A percentile compares a stretch with the other conserved stretches of the same genome.
These are phyloP conservation scores for Salvia sclarea DNA, from an alignment of 305 asterid genomes.

Conservation along the genomic window DNA sequence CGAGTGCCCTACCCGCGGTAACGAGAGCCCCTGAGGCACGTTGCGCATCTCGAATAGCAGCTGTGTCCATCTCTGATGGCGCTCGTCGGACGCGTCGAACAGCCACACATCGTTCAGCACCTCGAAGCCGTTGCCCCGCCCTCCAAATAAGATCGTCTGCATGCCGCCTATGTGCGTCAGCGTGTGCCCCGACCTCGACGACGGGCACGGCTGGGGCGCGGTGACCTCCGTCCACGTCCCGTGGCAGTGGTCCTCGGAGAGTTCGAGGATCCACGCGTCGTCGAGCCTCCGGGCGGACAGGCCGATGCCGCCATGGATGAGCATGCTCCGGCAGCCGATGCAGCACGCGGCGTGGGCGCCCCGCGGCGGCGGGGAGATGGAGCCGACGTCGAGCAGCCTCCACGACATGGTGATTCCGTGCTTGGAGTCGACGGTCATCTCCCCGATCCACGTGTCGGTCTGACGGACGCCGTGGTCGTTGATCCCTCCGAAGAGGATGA, in stretches of 20 bases:
- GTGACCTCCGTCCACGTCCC: slow-evolving; percentile 71
- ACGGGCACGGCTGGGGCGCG: slow-evolving; percentile 53
- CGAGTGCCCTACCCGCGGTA: slow-evolving; percentile 93
- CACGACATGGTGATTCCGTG: slow-evolving; percentile 60
- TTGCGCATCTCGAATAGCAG: slow-evolving; percentile 51
- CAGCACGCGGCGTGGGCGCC: slow-evolving; percentile 94
- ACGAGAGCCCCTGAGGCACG: slow-evolving; percentile 61
- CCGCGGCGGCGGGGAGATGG: slow-evolving; percentile 65
- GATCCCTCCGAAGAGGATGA: slow-evolving; percentile 90
- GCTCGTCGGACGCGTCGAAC: slow-evolving; percentile 53
- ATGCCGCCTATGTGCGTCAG: slow-evolving; percentile 62
- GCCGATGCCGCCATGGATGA: slow-evolving; percentile 90
- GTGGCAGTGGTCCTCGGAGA: slow-evolving; percentile 54
- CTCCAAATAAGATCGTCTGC: slow-evolving; percentile 72
- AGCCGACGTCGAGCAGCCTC: slow-evolving; percentile 63
- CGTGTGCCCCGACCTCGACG: slow-evolving; percentile 90
- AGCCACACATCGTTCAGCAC: slow-evolving; percentile 85
- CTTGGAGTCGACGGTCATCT: slow-evolving; percentile 42
- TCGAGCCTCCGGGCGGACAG: slow-evolving; percentile 59
- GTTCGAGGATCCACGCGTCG: slow-evolving; percentile 75
- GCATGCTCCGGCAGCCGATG: slow-evolving; percentile 57
- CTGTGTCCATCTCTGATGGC: slow-evolving; percentile 64
- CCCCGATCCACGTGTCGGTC: slow-evolving; percentile 79
- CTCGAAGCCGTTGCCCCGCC: slow-evolving; percentile 77
- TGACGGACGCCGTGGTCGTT: slow-evolving; percentile 74